phyloP scores from a whole-genome alignment of 805 yeast genomes.

The Suhomyces tanzawaensis region DNA sequence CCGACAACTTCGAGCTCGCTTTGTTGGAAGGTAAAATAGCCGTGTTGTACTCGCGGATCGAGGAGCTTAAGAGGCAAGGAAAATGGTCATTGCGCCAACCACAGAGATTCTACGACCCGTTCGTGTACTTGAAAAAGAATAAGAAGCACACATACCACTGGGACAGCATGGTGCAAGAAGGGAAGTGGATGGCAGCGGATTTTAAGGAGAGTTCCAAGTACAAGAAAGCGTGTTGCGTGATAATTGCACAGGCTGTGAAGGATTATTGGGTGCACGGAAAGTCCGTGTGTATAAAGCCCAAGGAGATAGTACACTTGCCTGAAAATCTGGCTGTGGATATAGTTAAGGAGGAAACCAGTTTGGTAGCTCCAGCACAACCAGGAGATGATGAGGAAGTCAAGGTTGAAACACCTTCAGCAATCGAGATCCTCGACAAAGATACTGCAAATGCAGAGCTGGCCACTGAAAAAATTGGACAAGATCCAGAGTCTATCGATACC shows the following conservation, averaged over 20 bases:
- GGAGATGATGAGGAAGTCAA: constrained; percentile 1
- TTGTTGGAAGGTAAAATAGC: constrained; percentile 88
- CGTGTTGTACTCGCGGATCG: constrained; percentile 85
- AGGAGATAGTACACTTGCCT: constrained; percentile 34
- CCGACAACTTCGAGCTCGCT: constrained; percentile 82
- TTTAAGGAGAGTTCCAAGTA: constrained; percentile 67
- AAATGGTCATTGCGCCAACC: constrained; percentile 94
- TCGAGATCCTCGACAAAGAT: neutral
- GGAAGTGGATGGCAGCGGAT: constrained; percentile 80
- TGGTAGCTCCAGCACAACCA: neutral
- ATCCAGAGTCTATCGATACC: constrained; percentile 2
- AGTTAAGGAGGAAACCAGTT: neutral
- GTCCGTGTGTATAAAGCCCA: constrained; percentile 55
- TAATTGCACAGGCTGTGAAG: constrained; percentile 66
- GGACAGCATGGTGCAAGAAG: constrained; percentile 74
- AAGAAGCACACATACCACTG: constrained; percentile 54
- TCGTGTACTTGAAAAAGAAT: constrained; percentile 22
- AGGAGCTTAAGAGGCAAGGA: constrained; percentile 81
- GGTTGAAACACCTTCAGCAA: neutral
- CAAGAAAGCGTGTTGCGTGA: constrained; percentile 67
- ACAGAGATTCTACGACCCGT: constrained; percentile 66
- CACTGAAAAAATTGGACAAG: neutral
- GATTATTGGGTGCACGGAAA: constrained; percentile 82
- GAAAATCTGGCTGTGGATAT: constrained; percentile 6
- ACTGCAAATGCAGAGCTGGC: constrained; percentile 1